Conservation (phyloP, 305 asterid genomes). For the Fraxinus albicans region DNA sequence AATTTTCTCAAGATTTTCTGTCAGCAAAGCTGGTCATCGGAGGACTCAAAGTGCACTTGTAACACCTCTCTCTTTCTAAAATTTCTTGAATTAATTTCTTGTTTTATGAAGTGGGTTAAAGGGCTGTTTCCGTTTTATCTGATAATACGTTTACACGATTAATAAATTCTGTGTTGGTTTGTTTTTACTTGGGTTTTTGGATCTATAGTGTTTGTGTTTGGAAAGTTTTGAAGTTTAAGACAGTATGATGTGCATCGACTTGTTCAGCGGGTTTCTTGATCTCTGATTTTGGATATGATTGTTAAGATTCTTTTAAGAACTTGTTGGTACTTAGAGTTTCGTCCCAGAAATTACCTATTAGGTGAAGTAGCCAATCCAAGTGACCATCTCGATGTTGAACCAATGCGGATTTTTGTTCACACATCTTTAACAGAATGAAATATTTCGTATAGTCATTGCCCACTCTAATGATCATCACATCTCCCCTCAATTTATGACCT, state of each 20-base stretch:
- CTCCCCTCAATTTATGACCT: neutral
- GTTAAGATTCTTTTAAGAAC: neutral
- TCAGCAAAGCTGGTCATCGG: conserved; percentile 54
- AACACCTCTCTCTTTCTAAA: neutral
- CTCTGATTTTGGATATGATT: neutral
- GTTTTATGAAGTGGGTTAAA: neutral
- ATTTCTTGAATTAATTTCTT: neutral
- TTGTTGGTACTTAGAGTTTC: neutral
- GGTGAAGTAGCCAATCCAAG: neutral
- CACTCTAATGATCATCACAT: neutral
- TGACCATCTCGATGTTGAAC: neutral
- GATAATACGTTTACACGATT: neutral
- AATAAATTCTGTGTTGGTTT: neutral
- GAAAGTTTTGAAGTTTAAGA: conserved; percentile 18
- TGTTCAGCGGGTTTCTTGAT: neutral
- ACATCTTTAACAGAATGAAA: neutral
- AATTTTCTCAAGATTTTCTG: conserved; percentile 75
- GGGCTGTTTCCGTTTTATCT: neutral
- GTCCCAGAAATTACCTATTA: neutral
- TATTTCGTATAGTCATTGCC: conserved; percentile 12
- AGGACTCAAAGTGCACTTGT: conserved; percentile 82
- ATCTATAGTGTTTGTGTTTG: neutral
- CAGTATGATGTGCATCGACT: conserved; percentile 4
- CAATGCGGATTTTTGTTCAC: neutral
- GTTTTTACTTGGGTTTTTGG: neutral